Evolutionary conservation across 148 eudicot genomes (phyloP), one percentile per base, ranked within the genome.

Genomic region (Rhododendron ferrugineum): DNA sequence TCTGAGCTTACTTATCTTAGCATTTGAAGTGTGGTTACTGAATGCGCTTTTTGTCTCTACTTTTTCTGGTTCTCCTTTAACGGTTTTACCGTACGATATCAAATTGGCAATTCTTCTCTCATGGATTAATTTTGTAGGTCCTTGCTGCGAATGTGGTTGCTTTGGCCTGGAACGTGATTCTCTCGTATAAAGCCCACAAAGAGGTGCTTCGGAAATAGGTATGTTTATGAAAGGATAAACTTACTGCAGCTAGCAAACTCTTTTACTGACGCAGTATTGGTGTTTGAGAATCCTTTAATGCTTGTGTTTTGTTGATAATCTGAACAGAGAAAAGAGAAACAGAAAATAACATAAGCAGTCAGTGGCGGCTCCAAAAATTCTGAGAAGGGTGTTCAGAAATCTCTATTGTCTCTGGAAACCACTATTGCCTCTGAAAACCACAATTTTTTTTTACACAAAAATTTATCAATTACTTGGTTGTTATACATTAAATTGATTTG

Each of bases 141-240:
- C 98, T 94, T 88, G 98, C 99, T 56, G 94, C 99, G 16, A 96
- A 96, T 87, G 90, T 93, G 75, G 83, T 94, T 77, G 91, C 98
- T 83, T 82, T 96, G 78, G 79, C 86, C 50, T 96, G 99, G 98
- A 96, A 96, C 83, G 98, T 96, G 76, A 94, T 94, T 83, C 92
- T 96, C 72, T 96, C 97, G 23, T 94, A 91, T 75, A 94, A 93
- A 93, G 98, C 99, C 88, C 99, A 96, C 92, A 94, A 92, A 90
- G 94, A 92, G 85, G 92, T 94, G 58, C 49, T 89, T 54, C 49
- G 86, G 18, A 91, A 93, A 91, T 91, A 93, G 92, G 96, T 90
- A 88, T 70, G 83, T 30, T 40, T 23, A 34, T 37, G 6, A 58
- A 58, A 20, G 37, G 11, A 10, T n/a, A 64, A 64, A n/a, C 64